A percentile compares a stretch with the other conserved stretches of the same genome.
phyloP scores from a whole-genome alignment of 2,329 filamentous ascomycete genomes.

The Ophiosphaerella narmari region DNA sequence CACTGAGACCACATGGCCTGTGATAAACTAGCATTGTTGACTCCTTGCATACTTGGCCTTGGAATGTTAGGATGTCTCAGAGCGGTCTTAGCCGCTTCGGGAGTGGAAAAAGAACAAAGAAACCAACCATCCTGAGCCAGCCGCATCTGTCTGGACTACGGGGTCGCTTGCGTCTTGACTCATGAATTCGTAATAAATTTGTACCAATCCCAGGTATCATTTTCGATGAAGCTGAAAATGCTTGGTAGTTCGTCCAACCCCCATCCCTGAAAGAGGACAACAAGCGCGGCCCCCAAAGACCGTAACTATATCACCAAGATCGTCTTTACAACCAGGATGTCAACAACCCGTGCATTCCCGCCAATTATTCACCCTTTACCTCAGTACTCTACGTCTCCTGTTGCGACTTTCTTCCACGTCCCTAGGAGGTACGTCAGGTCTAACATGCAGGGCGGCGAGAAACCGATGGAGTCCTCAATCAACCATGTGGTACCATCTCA shows the following conservation, averaged over 20 bases:
- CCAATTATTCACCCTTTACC: conserved; percentile 31
- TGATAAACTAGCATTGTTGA: conserved; percentile 30
- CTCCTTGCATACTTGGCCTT: conserved; percentile 42
- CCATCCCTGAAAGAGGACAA: conserved; percentile 40
- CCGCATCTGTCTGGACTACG: conserved; percentile 42
- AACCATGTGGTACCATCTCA: conserved; percentile 29
- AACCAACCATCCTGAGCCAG: conserved; percentile 32
- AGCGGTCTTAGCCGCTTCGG: conserved; percentile 40
- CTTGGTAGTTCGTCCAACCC: conserved; percentile 28
- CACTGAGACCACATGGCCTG: conserved; percentile 21
- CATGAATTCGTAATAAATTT: conserved; percentile 28
- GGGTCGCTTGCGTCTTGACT: conserved; percentile 22
- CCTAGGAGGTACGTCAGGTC: conserved; percentile 42
- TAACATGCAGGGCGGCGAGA: conserved; percentile 34
- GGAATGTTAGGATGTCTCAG: conserved; percentile 43
- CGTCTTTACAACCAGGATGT: conserved; percentile 36
- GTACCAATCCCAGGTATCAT: conserved; percentile 31
- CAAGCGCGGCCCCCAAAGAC: conserved; percentile 39
- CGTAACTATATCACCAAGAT: conserved; percentile 32
- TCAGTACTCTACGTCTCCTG: conserved; percentile 22
- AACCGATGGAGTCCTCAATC: conserved; percentile 15
- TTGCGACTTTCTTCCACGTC: conserved; percentile 42
- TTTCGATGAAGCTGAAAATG: conserved; percentile 38
- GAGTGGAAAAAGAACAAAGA: conserved; percentile 42
- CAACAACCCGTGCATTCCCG: conserved; percentile 40